phyloP scores from a whole-genome alignment of 1,139 yeast species.

The Lodderomyces pseudojiufengensis region DNA sequence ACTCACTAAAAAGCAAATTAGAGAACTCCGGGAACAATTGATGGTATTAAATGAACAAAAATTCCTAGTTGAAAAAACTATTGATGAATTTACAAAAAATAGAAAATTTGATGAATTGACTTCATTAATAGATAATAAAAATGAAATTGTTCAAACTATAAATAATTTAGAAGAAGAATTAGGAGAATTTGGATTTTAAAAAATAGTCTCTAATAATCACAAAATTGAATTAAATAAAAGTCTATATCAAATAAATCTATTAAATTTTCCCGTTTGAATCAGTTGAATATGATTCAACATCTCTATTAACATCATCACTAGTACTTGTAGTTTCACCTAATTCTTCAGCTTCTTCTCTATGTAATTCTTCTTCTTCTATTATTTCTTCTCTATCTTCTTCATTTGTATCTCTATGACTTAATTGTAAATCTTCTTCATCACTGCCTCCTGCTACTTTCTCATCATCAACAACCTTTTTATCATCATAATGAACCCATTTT shows the following conservation, averaged over 20 bases:
- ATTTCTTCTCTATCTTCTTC: slow-evolving; percentile 4
- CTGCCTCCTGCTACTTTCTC: not conserved
- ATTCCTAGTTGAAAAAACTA: slow-evolving; percentile 63
- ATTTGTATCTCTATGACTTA: slow-evolving; percentile 2
- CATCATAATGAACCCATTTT: slow-evolving; percentile 57
- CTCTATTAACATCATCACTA: not conserved
- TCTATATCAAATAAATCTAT: not conserved
- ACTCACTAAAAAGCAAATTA: slow-evolving; percentile 48
- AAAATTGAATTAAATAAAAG: not conserved
- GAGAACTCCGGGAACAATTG: slow-evolving; percentile 65
- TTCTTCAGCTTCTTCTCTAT: slow-evolving; percentile 2
- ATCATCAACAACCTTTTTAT: slow-evolving; percentile 13
- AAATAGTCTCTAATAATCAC: not conserved
- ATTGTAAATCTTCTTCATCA: slow-evolving; percentile 15
- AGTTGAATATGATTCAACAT: slow-evolving; percentile 1
- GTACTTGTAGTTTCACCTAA: not conserved
- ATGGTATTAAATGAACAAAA: slow-evolving; percentile 87
- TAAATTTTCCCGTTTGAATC: slow-evolving; percentile 2
- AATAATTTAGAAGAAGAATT: slow-evolving; percentile 44
- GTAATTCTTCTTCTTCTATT: slow-evolving; percentile 1
- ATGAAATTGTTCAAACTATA: slow-evolving; percentile 57
- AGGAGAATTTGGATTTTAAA: slow-evolving; percentile 61
- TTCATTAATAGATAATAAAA: slow-evolving; percentile 55
- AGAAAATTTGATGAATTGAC: slow-evolving; percentile 76
- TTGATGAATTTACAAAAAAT: slow-evolving; percentile 57